phyloP scores from a whole-genome alignment of 2,329 filamentous ascomycete species.

The Colletotrichum horii region DNA sequence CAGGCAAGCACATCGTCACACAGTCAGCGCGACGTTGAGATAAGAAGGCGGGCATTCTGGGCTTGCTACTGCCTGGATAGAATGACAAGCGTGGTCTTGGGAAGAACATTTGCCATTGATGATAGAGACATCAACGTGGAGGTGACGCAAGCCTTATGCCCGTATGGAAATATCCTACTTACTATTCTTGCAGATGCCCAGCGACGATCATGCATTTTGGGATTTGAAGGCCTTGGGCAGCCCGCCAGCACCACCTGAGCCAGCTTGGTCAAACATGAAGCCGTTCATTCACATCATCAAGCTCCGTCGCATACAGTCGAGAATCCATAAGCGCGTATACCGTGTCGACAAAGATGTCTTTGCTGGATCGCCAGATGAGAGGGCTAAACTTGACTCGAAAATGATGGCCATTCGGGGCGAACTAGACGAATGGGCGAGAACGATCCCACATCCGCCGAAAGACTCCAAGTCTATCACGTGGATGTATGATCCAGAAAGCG shows the following conservation, averaged over 20 bases:
- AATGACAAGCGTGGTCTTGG: slow-evolving; percentile 35
- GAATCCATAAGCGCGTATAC: slow-evolving; percentile 24
- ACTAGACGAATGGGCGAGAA: slow-evolving; percentile 26
- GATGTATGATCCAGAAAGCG: slow-evolving; percentile 32
- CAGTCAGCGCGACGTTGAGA: slow-evolving; percentile 26
- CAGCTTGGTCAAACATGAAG: slow-evolving; percentile 26
- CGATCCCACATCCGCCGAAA: slow-evolving; percentile 25
- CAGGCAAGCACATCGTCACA: background rate
- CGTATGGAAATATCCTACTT: background rate
- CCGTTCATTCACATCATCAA: slow-evolving; percentile 32
- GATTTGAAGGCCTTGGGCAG: slow-evolving; percentile 19
- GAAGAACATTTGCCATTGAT: slow-evolving; percentile 37
- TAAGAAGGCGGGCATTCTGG: slow-evolving; percentile 37
- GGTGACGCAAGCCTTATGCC: background rate
- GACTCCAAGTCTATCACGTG: slow-evolving; percentile 25
- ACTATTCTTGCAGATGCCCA: slow-evolving; percentile 23
- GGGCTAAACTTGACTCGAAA: slow-evolving; percentile 21
- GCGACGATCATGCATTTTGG: slow-evolving; percentile 25
- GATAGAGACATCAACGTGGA: slow-evolving; percentile 37
- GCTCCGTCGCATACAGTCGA: slow-evolving; percentile 26
- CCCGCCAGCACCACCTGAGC: background rate
- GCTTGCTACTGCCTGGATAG: slow-evolving; percentile 38
- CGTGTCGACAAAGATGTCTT: slow-evolving; percentile 28
- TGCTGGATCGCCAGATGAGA: background rate
- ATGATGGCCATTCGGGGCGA: slow-evolving; percentile 23